Percentiles rank a stretch among this genome's conserved stretches.
phyloP scores from a whole-genome alignment of 768 basidiomycete genomes.

The Lactarius sp. region DNA sequence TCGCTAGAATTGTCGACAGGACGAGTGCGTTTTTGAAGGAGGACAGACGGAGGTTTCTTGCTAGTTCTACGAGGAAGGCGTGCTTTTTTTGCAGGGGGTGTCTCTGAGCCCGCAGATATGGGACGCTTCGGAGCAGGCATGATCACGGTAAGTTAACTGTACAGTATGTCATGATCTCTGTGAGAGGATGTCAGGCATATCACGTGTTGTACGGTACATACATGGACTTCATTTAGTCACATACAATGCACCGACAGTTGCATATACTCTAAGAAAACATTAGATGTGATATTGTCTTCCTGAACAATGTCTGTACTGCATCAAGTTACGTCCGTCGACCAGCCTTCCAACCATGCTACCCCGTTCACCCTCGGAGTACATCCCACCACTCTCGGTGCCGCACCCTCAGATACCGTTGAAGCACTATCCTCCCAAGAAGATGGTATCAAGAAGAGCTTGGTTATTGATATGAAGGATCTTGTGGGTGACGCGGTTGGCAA shows the following conservation, averaged over 20 bases:
- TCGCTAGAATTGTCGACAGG: neutral
- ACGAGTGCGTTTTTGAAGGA: neutral
- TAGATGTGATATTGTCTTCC: neutral
- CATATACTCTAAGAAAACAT: no score
- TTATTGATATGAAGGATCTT: constrained; percentile 75
- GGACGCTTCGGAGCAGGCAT: constrained; percentile 19
- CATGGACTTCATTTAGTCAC: no score
- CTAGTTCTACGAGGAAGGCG: neutral
- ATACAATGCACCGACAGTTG: neutral
- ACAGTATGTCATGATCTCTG: no score
- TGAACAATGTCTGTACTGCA: neutral
- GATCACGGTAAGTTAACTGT: neutral
- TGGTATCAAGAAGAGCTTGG: constrained; percentile 52
- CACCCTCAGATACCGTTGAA: constrained; percentile 13
- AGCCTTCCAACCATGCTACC: neutral
- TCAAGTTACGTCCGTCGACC: constrained; percentile 8
- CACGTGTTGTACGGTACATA: neutral
- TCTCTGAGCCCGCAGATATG: neutral
- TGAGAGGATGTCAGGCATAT: neutral
- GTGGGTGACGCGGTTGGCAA: constrained; percentile 83
- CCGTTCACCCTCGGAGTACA: neutral
- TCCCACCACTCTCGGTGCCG: neutral
- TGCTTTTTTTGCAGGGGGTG: neutral
- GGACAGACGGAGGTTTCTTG: neutral
- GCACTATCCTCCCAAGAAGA: constrained; percentile 43